Evolutionary conservation across 2,329 filamentous ascomycete species (phyloP).

Genomic region (Aspergillus jensenii): DNA sequence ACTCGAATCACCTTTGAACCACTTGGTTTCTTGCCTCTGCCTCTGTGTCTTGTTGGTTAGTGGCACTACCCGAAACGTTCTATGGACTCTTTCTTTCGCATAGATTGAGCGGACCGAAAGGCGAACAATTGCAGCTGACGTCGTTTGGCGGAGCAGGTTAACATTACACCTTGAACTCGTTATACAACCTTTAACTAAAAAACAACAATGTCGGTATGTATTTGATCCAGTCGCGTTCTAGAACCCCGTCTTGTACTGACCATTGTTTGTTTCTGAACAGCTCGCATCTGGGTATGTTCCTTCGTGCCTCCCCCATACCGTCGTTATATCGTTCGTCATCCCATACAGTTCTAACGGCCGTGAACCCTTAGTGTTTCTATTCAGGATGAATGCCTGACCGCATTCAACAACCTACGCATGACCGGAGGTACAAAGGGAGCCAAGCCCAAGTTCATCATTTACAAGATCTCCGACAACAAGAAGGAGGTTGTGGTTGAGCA

Average conservation of each 20-base stretch:
- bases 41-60: slow-evolving; percentile 12
- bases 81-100: background rate
- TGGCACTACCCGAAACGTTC: background rate
- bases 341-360: slow-evolving; percentile 19
- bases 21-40: slow-evolving; percentile 17
- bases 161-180: slow-evolving; percentile 17
- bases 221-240: background rate
- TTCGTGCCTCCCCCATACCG: slow-evolving; percentile 1
- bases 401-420: slow-evolving; percentile 50
- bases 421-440: slow-evolving; percentile 33
- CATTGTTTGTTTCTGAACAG: slow-evolving; percentile 20
- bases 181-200: slow-evolving; percentile 21
- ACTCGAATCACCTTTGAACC: background rate
- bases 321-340: background rate
- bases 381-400: slow-evolving; percentile 46
- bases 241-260: background rate
- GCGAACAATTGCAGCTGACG: slow-evolving; percentile 26
- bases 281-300: slow-evolving; percentile 38
- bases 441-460: slow-evolving; percentile 52
- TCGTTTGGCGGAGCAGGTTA: slow-evolving; percentile 30
- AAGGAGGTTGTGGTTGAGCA: slow-evolving; percentile 51
- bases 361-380: slow-evolving; percentile 42
- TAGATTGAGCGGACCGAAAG: slow-evolving; percentile 10
- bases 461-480: slow-evolving; percentile 53
- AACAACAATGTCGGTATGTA: slow-evolving; percentile 37